Conservation (phyloP, 331 rosid species). For the Cydonia oblonga region DNA sequence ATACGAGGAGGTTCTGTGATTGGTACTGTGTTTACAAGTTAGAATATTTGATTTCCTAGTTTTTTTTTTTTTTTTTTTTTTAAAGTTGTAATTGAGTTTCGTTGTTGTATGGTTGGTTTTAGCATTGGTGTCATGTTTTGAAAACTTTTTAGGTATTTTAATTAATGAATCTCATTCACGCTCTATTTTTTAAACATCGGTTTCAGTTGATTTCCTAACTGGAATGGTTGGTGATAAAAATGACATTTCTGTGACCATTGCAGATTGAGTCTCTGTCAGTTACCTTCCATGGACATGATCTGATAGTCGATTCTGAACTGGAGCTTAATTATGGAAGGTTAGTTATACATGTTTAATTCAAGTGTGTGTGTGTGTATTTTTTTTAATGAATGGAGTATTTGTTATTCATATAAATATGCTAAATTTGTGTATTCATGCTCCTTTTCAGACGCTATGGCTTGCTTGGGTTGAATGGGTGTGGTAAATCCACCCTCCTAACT, state of each 20-base stretch:
- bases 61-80: background rate
- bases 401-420: background rate
- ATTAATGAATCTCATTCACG: background rate
- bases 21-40: background rate
- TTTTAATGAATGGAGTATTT: background rate
- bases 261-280: slow-evolving; percentile 94
- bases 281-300: slow-evolving; percentile 96
- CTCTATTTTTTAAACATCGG: background rate
- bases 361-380: too few relatives aligned
- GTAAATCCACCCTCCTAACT: slow-evolving; percentile 84
- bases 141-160: background rate
- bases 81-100: background rate
- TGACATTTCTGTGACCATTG: slow-evolving; percentile 10
- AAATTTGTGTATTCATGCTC: background rate
- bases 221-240: background rate
- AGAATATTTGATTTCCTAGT: background rate
- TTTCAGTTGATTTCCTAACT: background rate
- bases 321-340: slow-evolving; percentile 98
- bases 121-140: background rate
- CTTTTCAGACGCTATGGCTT: slow-evolving; percentile 80
- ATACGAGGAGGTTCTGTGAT: background rate
- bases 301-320: slow-evolving; percentile 81
- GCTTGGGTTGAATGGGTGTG: slow-evolving; percentile 97
- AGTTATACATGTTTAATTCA: slow-evolving; percentile 4
- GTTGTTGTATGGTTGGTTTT: too few relatives aligned